Conservation (phyloP, 352 stramenopile species). For the Globisporangium viniferum region DNA sequence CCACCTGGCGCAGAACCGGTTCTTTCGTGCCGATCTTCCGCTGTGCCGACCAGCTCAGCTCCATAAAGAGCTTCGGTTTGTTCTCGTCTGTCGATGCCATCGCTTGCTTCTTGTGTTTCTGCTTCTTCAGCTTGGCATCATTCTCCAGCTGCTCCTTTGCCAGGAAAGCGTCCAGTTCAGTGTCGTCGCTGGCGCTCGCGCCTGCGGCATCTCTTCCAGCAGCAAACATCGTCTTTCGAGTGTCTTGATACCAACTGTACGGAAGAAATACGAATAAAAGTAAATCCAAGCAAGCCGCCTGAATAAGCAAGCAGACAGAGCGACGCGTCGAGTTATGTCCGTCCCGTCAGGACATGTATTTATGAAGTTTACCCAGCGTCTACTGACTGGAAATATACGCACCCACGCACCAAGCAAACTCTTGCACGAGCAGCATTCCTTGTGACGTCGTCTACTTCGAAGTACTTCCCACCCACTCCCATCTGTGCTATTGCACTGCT, state of each 20-base stretch:
- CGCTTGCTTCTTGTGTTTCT: conserved; percentile 20
- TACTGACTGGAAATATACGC: conserved; percentile 4
- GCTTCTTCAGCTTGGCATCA: conserved; percentile 34
- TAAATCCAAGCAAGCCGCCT: background rate
- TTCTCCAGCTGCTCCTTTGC: conserved; percentile 40
- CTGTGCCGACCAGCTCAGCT: conserved; percentile 63
- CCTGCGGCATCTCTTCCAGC: conserved; percentile 3
- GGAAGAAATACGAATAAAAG: background rate
- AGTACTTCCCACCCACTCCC: too few species aligned
- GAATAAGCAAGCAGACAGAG: background rate
- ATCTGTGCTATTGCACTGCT: background rate
- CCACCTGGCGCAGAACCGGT: conserved; percentile 65
- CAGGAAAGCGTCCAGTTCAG: conserved; percentile 52
- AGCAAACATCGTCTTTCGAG: background rate
- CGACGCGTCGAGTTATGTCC: background rate
- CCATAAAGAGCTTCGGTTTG: conserved; percentile 68
- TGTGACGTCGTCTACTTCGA: too few species aligned
- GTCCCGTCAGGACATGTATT: conserved; percentile 6
- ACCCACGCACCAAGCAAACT: too few species aligned
- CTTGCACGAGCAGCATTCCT: too few species aligned
- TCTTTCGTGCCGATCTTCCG: conserved; percentile 52
- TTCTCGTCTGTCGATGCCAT: conserved; percentile 24
- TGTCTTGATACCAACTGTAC: background rate
- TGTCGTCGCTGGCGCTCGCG: conserved; percentile 15
- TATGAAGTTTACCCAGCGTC: conserved; percentile 1